Evolutionary conservation across 768 basidiomycete species (phyloP), one percentile per base, ranked within the genome.

Genomic region (Russula ochroleuca): DNA sequence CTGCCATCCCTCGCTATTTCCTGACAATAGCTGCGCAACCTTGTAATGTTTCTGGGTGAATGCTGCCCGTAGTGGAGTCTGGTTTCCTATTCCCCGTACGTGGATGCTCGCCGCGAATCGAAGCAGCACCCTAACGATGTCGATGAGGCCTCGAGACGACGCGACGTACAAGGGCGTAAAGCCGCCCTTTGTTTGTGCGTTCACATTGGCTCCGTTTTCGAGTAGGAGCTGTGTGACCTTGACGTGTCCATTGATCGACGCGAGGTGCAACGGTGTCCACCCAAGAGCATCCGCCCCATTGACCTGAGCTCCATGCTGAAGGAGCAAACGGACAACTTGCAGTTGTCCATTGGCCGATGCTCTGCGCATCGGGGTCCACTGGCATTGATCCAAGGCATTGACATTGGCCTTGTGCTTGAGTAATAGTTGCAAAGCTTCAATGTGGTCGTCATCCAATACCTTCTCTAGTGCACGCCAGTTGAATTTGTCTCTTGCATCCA

Each of bases 241-340:
- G 25, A 11, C 25, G 25, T 55, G 54, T 41, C 37, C 40, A 9
- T 55, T 55, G 54, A 55, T 28, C 38, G 54, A 25, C 40, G 54
- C 54, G 54, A 41, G 54, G 40, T 41, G 54, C 54, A 55, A 17
- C 40, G 54, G 38, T 10, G 54, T 57, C 57, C 57, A 48, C 8
- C 57, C 57, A 15, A 58, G 41, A 5, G 41, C 15, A 9, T 58
- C 33, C 43, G n/a, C 45, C 21, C 33, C 57, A 11, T 58, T 58
- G 45, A 58, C 57, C 35, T 58, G 45, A 11, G 57, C 57, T 35
- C 57, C 57, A n/a, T 57, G 21, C 31, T 48, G 28, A 31, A 57
- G 57, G 21, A 57, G 57, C 13, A 57, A 19, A 7, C 57, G 57
- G 25, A 48, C 57, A 4, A 48, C 57, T 8, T 57, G 31, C 9